Base-by-base conservation (phyloP, 371 early-diverging fungal genomes). In the Mortierella sp. region DNA sequence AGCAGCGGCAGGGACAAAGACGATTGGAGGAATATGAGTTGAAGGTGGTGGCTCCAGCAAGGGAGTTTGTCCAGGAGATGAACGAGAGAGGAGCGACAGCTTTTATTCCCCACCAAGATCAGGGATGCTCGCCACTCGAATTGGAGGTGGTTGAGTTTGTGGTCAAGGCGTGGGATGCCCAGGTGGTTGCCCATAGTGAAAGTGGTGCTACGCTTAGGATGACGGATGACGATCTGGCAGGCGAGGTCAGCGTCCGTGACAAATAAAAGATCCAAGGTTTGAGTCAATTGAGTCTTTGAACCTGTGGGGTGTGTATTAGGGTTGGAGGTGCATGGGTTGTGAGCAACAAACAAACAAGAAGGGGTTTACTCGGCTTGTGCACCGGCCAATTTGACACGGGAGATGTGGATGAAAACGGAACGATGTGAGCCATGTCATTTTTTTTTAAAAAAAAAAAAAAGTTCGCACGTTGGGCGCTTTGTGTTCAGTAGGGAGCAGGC, bases 141-240 rank as follows among this genome's bases (percentile, higher is more conserved):
- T 29, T 63, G 14, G 85, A 78, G 44, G 78, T 84, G 0, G 51
- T 81, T 21, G 82, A 76, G 10, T 81, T 74, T 49, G 51, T 84
- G 5, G 74, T 84, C 21, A 65, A 24, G 44, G 41, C 81, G 10
- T 84, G 85, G 85, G 82, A 84, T 71, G 43, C 74, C 16, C 85
- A 81, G 43, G 54, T 81, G 16, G n/a, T 84, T 29, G 60, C 43
- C 68, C 8, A 21, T 18, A 51, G 49, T 1, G 46, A 63, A 3
- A 63, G 18, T 32, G 0, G 32, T 32, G 0, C 55, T 16, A 16
- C 32, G 12, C 14, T 63, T 3, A 70, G 72, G 27, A 51, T 46
- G 14, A 18, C 65, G 24, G 73, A 75, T 35, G 75, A 72, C 35
- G 72, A 51, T 0, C 35, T 70, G n/a, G 65, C 21, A 18, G 75